Evolutionary conservation across 176 grass and related monocot species (phyloP).

Genomic region (Oryza brachyantha): DNA sequence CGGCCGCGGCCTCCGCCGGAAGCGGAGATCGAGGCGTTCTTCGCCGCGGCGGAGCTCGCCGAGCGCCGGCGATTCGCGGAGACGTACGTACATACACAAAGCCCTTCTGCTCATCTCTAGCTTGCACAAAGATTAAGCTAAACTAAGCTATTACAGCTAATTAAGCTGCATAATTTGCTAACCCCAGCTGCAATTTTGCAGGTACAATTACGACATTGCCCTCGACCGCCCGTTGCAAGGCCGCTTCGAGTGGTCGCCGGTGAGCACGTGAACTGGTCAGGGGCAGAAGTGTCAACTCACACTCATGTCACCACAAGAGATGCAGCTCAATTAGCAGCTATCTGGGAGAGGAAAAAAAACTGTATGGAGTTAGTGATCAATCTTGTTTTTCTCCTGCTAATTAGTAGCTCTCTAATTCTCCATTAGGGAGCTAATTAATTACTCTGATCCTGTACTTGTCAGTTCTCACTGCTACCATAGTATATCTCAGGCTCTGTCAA

Average conservation of each 20-base stretch:
- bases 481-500: not conserved
- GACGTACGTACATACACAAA: slow-evolving; percentile 15
- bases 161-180: not conserved
- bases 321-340: not conserved
- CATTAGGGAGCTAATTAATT: not conserved
- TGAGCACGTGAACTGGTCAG: not conserved
- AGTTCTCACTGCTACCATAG: not conserved
- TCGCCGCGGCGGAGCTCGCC: slow-evolving; percentile 45
- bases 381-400: not conserved
- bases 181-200: slow-evolving; percentile 16
- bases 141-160: not conserved
- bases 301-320: not conserved
- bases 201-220: slow-evolving; percentile 58
- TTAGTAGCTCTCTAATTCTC: not conserved
- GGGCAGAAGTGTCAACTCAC: not conserved
- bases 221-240: slow-evolving; percentile 43
- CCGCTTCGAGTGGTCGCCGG: slow-evolving; percentile 45
- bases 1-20: not conserved
- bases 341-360: not conserved
- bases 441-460: not conserved
- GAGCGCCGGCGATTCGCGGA: slow-evolving; percentile 40
- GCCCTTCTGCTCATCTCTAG: not conserved
- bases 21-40: slow-evolving; percentile 62
- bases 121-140: not conserved
- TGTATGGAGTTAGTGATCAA: not conserved